Base-by-base conservation (phyloP, 306 rosid genomes). In the Prunus salicina region DNA sequence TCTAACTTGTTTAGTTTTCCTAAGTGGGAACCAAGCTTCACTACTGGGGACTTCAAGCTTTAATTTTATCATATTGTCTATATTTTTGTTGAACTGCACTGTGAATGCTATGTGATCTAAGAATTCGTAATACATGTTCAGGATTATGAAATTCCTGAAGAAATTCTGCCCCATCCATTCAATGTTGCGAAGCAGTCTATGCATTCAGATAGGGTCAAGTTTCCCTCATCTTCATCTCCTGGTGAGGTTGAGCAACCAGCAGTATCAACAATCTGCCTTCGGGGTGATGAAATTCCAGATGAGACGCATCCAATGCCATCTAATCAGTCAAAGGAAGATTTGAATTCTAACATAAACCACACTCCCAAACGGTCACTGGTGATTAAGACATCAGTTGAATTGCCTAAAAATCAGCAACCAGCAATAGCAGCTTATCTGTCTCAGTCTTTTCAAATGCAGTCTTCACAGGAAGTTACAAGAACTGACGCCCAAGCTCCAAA, bases 131-230 rank as follows among this genome's bases (percentile, higher is more conserved):
- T 82, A 58, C 76, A 25, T 46, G 15, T 87, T n/a, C 49, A 92
- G 99, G 89, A 65, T 78, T 77, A 76, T 74, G 97, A 90, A 79
- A 79, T 95, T 80, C 99, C 99, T 22, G 89, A 82, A 82, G 93
- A 65, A 68, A 38, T 18, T 22, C 76, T 95, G 86, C 99, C 99
- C 0, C 90, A 83, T 73, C 95, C 93, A 72, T 92, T 92, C 90
- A 84, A 72, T 69, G 64, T 1, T 38, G 62, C 41, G 10, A 85
- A 71, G 60, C 81, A 76, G 65, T 85, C 77, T 0, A 38, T 69
- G 18, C 38, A 65, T 60, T 55, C 67, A 4, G 67, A 76, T 62
- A 41, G 19, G 50, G 71, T 72, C 51, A 67, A 58, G 76, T 32
- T 73, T 34, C 49, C 79, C 5, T 18, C 79, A 30, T 52, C 81